Percentiles rank a stretch among this genome's conserved stretches.
Conservation (phyloP, 768 basidiomycete genomes). For the Pholiota conissans region DNA sequence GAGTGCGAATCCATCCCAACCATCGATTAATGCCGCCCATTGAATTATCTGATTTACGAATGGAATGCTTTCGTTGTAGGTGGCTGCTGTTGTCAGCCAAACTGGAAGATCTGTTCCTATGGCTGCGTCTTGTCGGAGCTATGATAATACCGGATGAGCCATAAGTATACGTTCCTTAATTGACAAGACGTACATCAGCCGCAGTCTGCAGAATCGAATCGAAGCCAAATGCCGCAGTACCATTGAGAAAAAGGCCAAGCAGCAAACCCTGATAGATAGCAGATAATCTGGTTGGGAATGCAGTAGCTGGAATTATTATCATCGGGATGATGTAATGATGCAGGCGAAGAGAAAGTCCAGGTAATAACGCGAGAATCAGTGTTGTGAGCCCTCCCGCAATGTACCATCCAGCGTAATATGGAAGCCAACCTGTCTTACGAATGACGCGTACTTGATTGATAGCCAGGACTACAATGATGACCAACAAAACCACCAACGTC, state of each 20-base stretch:
- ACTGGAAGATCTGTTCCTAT: constrained; percentile 67
- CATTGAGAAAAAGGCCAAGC: constrained; percentile 81
- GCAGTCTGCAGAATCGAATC: constrained; percentile 78
- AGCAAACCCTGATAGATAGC: constrained; percentile 82
- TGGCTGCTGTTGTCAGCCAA: constrained; percentile 77
- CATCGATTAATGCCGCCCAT: constrained; percentile 53
- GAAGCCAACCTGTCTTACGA: constrained; percentile 82
- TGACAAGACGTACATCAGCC: constrained; percentile 51
- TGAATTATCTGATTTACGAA: constrained; percentile 53
- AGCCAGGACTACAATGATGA: constrained; percentile 58
- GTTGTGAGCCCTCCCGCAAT: constrained; percentile 62
- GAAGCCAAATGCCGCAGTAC: constrained; percentile 76
- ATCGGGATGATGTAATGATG: constrained; percentile 86
- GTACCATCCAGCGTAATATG: constrained; percentile 77
- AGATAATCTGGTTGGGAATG: constrained; percentile 77
- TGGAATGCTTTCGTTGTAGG: constrained; percentile 54
- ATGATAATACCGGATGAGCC: background rate
- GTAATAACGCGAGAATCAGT: constrained; percentile 66
- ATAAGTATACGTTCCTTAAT: constrained; percentile 6
- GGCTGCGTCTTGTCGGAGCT: constrained; percentile 75
- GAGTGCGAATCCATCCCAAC: constrained; percentile 77
- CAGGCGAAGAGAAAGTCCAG: constrained; percentile 66
- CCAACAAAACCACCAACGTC: constrained; percentile 65
- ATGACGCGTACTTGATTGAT: constrained; percentile 82
- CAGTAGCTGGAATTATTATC: constrained; percentile 73